phyloP scores from a whole-genome alignment of 148 eudicot species.

The Gaultheria prostrata region DNA sequence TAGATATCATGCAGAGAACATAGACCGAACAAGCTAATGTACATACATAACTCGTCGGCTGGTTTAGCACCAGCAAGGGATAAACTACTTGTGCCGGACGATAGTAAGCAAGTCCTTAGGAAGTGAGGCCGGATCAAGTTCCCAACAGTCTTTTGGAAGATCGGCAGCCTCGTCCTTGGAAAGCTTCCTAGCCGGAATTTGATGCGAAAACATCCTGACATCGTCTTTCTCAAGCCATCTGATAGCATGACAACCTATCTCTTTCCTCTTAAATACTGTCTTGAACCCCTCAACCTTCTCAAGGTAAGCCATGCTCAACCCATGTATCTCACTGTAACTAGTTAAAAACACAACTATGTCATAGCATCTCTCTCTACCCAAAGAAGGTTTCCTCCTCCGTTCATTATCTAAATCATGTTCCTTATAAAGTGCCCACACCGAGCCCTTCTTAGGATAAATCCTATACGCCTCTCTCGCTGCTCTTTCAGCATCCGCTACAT shows the following conservation, averaged over 20 bases:
- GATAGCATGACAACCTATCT: conserved; percentile 63
- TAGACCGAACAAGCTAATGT: neutral
- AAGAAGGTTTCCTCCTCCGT: conserved; percentile 19
- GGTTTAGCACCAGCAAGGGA: neutral
- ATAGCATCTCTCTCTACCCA: conserved; percentile 32
- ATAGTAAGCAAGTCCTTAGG: conserved; percentile 51
- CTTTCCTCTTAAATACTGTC: conserved; percentile 71
- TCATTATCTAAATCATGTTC: conserved; percentile 33
- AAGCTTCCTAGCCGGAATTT: conserved; percentile 86
- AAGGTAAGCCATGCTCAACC: conserved; percentile 74
- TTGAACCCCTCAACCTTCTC: conserved; percentile 75
- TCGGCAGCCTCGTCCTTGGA: conserved; percentile 51
- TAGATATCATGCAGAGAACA: neutral
- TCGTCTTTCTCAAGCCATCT: conserved; percentile 59
- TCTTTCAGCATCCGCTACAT: conserved; percentile 65
- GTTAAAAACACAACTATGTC: conserved; percentile 68
- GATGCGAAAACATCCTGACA: conserved; percentile 69
- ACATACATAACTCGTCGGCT: neutral
- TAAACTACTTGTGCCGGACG: conserved; percentile 16
- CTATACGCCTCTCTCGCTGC: conserved; percentile 70
- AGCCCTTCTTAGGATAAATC: conserved; percentile 80
- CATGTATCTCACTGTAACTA: conserved; percentile 64
- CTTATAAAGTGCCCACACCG: conserved; percentile 77
- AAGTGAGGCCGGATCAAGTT: conserved; percentile 92
- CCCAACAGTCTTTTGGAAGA: conserved; percentile 69